Conservation (phyloP, 1,284 basidiomycete genomes). For the Anthracocystis setariae region DNA sequence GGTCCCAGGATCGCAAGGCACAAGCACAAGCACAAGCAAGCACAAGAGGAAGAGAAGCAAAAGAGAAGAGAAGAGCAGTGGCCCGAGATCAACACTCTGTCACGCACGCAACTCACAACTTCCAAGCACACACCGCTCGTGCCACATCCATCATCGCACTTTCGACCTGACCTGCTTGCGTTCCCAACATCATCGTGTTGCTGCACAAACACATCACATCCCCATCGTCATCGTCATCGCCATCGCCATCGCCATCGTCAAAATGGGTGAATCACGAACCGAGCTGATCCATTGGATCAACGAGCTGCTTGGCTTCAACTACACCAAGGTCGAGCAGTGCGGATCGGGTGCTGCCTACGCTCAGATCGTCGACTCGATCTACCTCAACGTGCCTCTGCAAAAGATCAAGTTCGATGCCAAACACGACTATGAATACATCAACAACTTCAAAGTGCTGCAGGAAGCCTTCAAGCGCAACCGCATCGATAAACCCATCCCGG, state of each 20-base stretch:
- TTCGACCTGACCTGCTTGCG: not conserved
- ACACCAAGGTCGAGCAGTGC: constrained; percentile 86
- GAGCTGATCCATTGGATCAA: constrained; percentile 94
- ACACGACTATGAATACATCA: constrained; percentile 94
- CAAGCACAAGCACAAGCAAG: not conserved
- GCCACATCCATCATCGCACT: constrained; percentile 2
- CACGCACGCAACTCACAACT: not conserved
- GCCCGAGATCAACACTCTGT: constrained; percentile 17
- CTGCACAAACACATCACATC: too few relatives aligned
- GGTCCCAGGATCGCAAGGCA: not conserved
- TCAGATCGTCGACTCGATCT: constrained; percentile 87
- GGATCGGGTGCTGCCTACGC: constrained; percentile 71
- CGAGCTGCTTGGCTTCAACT: constrained; percentile 86
- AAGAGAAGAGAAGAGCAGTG: not conserved
- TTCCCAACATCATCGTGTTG: constrained; percentile 2
- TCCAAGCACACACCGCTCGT: constrained; percentile 6
- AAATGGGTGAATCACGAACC: constrained; percentile 72
- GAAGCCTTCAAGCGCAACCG: constrained; percentile 72
- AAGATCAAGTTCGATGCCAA: constrained; percentile 64
- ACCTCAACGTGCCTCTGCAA: constrained; percentile 69
- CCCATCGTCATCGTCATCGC: not conserved
- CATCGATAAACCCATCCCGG: constrained; percentile 95
- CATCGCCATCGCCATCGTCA: not conserved
- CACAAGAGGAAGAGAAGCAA: too few relatives aligned
- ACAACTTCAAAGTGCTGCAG: constrained; percentile 95